Evolutionary conservation across 768 basidiomycete species (phyloP), one percentile per base, ranked within the genome.

Genomic region (Trametes coccinea): DNA sequence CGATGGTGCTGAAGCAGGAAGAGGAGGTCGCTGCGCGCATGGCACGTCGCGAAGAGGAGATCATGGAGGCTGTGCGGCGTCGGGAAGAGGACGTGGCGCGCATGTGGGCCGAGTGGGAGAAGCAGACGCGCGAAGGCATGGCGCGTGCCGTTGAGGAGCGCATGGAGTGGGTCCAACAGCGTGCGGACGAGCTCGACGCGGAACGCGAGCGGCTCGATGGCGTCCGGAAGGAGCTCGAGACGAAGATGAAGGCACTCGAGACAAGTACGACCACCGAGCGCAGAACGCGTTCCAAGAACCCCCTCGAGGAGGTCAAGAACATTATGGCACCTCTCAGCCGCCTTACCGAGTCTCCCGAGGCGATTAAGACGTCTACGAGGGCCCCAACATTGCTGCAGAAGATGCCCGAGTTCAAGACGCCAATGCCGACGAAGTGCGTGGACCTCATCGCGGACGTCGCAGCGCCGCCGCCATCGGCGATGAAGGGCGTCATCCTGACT

Each of bases 281-380:
- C 54, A 59, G 67, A 44, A 67, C 44, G 31, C 67, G 65, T 61
- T 79, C 83, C 76, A 48, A 80, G 69, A 80, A 79, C 7, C 89
- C 89, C 4, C 73, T 92, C 4, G 89, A 92, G 68, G 90, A 92
- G 71, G 85, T 92, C 29, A 88, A 87, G 75, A 90, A 89, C 64
- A 71, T 88, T 27, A 78, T 88, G 6, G 80, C 79, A 27, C 85
- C 85, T 4, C 75, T 82, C 27, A 72, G 72, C 39, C 78, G 76
- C 45, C 71, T 79, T 5, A 65, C 70, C 22, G 64, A 62, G 10
- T 64, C 69, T 57, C 65, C 73, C 2, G 72, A 75, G 14, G 56
- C 52, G 37, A 56, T 60, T 34, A 58, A 48, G 41, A 27, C 47
- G 4, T 17, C 48, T 1, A 14, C 48, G 4, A 39, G 41, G 8